Conservation (phyloP, 2,329 filamentous ascomycete genomes). For the Madurella mycetomatis region DNA sequence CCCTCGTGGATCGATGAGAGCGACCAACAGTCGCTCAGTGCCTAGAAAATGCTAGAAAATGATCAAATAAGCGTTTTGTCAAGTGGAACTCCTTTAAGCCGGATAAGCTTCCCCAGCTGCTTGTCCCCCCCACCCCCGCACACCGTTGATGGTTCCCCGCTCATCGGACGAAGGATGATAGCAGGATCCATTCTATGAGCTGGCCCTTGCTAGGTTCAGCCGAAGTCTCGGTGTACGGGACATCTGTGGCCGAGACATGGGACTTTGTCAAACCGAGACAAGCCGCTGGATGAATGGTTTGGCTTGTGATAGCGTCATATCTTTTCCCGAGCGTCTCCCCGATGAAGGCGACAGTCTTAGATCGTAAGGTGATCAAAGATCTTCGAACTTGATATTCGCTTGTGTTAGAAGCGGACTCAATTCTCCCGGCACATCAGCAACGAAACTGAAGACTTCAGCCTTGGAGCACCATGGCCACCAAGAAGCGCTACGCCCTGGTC, state of each 20-base stretch:
- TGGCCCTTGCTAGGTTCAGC: slow-evolving; percentile 2
- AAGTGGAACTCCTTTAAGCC: neutral
- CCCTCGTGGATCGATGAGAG: neutral
- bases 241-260: slow-evolving; percentile 14
- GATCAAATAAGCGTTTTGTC: neutral
- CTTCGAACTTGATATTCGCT: too few relatives aligned
- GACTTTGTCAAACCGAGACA: neutral
- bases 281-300: neutral
- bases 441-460: neutral
- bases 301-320: too few relatives aligned
- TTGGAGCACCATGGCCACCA: slow-evolving; percentile 9
- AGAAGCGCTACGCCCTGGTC: slow-evolving; percentile 51
- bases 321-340: too few relatives aligned
- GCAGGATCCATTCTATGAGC: neutral
- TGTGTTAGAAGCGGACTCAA: too few relatives aligned
- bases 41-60: neutral
- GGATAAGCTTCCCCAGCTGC: neutral
- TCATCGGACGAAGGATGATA: neutral
- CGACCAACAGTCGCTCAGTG: neutral
- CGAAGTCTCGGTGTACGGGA: slow-evolving; percentile 13
- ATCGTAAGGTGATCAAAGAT: too few relatives aligned
- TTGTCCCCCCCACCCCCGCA: slow-evolving; percentile 6
- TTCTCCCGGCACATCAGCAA: neutral
- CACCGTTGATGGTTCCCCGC: neutral
- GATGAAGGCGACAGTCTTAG: too few relatives aligned